phyloP scores from a whole-genome alignment of 805 yeast species.

The Helenozyma rhizophorensis region DNA sequence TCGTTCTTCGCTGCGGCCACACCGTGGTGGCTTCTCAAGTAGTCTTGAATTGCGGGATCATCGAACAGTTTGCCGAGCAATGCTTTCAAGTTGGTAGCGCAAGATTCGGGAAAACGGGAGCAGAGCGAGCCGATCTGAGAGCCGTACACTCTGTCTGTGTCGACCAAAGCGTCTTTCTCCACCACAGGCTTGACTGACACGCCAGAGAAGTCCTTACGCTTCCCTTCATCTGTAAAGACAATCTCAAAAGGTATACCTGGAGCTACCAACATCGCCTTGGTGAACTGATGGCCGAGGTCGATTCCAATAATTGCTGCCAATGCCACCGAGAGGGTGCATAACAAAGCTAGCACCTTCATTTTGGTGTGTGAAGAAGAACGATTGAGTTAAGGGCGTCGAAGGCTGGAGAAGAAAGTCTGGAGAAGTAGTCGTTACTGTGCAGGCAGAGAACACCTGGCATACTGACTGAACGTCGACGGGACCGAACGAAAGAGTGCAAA shows the following conservation, averaged over 20 bases:
- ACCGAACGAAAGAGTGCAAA: no score
- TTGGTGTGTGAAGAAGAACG: no score
- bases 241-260: conserved; percentile 88
- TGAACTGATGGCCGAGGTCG: conserved; percentile 83
- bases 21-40: conserved; percentile 57
- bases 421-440: not conserved
- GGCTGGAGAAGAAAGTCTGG: not conserved
- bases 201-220: conserved; percentile 84
- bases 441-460: conserved; percentile 2
- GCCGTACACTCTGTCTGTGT: conserved; percentile 72
- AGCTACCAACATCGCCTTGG: conserved; percentile 85
- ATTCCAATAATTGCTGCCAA: conserved; percentile 75
- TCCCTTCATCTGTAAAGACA: conserved; percentile 83
- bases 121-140: conserved; percentile 66
- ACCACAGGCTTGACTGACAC: conserved; percentile 50
- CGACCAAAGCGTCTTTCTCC: conserved; percentile 28
- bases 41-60: conserved; percentile 44
- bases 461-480: no score
- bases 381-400: not conserved
- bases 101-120: conserved; percentile 67
- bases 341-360: conserved; percentile 12
- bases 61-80: conserved; percentile 62
- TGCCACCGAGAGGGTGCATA: conserved; percentile 12
- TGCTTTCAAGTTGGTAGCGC: conserved; percentile 64
- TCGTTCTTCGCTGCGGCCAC: conserved; percentile 38